Conservation (phyloP, 164 flowering plant genomes). For the Piper betle region DNA sequence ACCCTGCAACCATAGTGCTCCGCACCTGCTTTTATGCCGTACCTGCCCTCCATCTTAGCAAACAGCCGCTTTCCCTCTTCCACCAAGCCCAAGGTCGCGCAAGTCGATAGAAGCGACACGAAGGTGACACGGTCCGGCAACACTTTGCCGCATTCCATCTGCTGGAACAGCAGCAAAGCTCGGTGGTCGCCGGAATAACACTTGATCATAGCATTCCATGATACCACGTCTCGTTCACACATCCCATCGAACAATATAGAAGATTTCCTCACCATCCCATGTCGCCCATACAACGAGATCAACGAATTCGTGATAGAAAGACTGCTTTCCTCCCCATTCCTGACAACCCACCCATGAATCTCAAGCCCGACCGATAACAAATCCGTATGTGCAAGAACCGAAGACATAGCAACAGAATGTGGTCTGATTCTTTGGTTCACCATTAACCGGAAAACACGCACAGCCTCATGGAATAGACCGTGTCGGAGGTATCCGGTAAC, state of each 20-base stretch:
- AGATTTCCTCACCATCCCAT: conserved; percentile 21
- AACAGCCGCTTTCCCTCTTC: conserved; percentile 46
- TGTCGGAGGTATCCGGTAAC: conserved; percentile 50
- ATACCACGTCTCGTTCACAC: conserved; percentile 52
- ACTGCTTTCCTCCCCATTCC: conserved; percentile 36
- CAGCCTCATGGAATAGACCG: conserved; percentile 38
- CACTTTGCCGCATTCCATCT: conserved; percentile 34
- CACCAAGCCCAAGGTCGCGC: conserved; percentile 54
- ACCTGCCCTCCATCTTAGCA: conserved; percentile 33
- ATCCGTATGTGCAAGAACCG: conserved; percentile 28
- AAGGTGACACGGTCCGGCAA: conserved; percentile 60
- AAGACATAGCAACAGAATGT: conserved; percentile 46
- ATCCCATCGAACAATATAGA: conserved; percentile 42
- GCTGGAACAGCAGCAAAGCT: conserved; percentile 39
- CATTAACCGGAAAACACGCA: conserved; percentile 40
- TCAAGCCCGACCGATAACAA: conserved; percentile 25
- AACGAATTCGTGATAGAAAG: conserved; percentile 57
- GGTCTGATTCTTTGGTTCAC: conserved; percentile 34
- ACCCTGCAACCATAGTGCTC: conserved; percentile 86
- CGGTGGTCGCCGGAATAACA: conserved; percentile 27
- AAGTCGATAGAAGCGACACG: conserved; percentile 53
- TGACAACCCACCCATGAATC: conserved; percentile 63
- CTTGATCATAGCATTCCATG: conserved; percentile 79
- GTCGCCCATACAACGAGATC: conserved; percentile 35
- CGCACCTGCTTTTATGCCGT: conserved; percentile 37